phyloP scores from a whole-genome alignment of 306 rosid genomes.

The Cicer bijugum region DNA sequence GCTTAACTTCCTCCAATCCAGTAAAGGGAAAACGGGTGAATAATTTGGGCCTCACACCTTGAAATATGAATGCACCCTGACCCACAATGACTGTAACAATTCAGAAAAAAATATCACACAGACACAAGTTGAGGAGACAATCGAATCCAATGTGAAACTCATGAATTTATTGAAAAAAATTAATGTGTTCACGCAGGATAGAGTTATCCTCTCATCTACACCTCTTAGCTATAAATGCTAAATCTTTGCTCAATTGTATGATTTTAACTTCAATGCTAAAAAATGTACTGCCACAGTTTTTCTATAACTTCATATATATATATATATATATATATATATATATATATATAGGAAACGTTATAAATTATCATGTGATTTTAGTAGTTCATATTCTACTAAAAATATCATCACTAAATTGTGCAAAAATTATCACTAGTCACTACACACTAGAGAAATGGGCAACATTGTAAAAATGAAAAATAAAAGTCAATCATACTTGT shows the following conservation, averaged over 20 bases:
- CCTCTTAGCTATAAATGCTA: slow-evolving; percentile 55
- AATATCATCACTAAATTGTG: not conserved
- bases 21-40: slow-evolving; percentile 44
- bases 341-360: not conserved
- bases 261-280: slow-evolving; percentile 36
- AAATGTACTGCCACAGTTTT: not conserved
- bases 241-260: slow-evolving; percentile 31
- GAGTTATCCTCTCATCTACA: slow-evolving; percentile 58
- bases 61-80: slow-evolving; percentile 70
- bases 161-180: slow-evolving; percentile 50
- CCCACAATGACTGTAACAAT: slow-evolving; percentile 69
- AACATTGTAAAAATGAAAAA: not conserved
- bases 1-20: slow-evolving; percentile 45
- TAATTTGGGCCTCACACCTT: slow-evolving; percentile 53
- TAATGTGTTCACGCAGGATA: slow-evolving; percentile 64
- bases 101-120: slow-evolving; percentile 47
- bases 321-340: not conserved
- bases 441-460: too few relatives aligned
- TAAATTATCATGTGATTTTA: slow-evolving; percentile 23
- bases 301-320: too few relatives aligned
- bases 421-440: slow-evolving; percentile 3
- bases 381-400: slow-evolving; percentile 18
- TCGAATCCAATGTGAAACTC: slow-evolving; percentile 74
- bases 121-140: slow-evolving; percentile 56
- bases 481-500: slow-evolving; percentile 34